Evolutionary conservation across 2,329 filamentous ascomycete species (phyloP).

Genomic region (Penicillium aurantiogriseum): DNA sequence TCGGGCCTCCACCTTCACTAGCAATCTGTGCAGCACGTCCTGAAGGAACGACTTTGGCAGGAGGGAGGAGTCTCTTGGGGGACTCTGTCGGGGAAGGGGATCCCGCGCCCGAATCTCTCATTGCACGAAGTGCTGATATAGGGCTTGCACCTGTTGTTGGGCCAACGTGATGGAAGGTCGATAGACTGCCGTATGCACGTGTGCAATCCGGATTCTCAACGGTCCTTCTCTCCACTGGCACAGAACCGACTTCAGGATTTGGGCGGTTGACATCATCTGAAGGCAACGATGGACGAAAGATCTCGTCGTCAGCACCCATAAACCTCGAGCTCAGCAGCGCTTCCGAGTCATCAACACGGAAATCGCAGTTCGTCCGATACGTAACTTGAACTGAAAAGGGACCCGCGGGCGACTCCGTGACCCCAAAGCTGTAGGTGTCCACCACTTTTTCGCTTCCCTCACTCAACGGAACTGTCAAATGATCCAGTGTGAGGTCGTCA

Average conservation of each 20-base stretch:
- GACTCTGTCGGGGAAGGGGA: conserved; percentile 53
- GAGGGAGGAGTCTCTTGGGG: conserved; percentile 49
- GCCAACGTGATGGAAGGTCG: conserved; percentile 79
- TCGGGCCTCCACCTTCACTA: conserved; percentile 50
- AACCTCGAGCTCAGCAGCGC: conserved; percentile 88
- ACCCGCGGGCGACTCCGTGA: conserved; percentile 82
- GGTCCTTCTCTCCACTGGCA: conserved; percentile 61
- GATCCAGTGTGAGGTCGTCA: conserved; percentile 60
- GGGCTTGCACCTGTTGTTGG: conserved; percentile 77
- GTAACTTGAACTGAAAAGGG: conserved; percentile 76
- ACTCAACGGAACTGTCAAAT: conserved; percentile 68
- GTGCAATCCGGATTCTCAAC: conserved; percentile 59
- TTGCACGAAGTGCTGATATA: conserved; percentile 75
- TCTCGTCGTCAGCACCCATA: conserved; percentile 84
- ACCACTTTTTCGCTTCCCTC: conserved; percentile 63
- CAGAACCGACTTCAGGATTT: conserved; percentile 65
- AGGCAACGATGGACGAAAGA: conserved; percentile 75
- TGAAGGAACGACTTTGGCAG: conserved; percentile 31
- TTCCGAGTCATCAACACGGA: conserved; percentile 88
- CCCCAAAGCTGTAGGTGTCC: conserved; percentile 75
- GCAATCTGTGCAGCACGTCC: conserved; percentile 36
- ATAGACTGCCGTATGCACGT: conserved; percentile 84
- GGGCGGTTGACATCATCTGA: conserved; percentile 45
- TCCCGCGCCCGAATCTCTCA: conserved; percentile 53
- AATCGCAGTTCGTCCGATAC: conserved; percentile 85